Evolutionary conservation across 495 filamentous ascomycete genomes (phyloP).

Genomic region (Talaromyces thailandensis): DNA sequence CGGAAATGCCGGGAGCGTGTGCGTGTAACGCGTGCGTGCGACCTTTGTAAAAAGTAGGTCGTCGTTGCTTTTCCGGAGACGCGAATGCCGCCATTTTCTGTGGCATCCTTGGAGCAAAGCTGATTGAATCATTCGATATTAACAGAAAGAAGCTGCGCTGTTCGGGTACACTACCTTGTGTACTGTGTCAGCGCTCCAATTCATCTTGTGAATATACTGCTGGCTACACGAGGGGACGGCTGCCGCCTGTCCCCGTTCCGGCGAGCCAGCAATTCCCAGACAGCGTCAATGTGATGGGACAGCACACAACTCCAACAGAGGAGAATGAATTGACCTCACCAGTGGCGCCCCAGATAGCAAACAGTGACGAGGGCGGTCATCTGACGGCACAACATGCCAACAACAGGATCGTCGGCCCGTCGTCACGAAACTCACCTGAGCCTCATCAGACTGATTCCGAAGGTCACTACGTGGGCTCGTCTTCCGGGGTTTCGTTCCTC

Average conservation of each 20-base stretch:
- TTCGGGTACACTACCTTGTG: constrained; percentile 8
- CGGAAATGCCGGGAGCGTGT: not conserved
- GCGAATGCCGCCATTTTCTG: not conserved
- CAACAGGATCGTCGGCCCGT: not conserved
- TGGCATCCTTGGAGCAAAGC: not conserved
- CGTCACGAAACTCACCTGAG: not conserved
- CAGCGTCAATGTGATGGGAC: not conserved
- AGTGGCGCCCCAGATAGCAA: not conserved
- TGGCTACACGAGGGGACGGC: constrained; percentile 17
- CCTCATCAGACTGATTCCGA: not conserved
- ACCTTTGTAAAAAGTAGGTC: not conserved
- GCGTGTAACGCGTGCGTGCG: not conserved
- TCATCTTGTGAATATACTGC: constrained; percentile 15
- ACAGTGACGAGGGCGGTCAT: not conserved
- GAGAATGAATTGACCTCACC: not conserved
- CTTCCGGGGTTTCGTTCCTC: not conserved
- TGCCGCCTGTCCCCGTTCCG: constrained; percentile 11
- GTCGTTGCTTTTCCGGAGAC: not conserved
- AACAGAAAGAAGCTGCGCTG: not conserved
- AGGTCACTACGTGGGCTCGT: not conserved
- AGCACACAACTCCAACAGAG: not conserved
- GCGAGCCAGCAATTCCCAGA: constrained; percentile 2
- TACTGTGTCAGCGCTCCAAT: constrained; percentile 13
- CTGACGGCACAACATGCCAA: not conserved
- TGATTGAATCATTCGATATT: not conserved